Percentiles rank a stretch among this genome's conserved stretches.
Evolutionary conservation across 352 stramenopile species (phyloP).

Genomic region (Phytopythium oedochilum): DNA sequence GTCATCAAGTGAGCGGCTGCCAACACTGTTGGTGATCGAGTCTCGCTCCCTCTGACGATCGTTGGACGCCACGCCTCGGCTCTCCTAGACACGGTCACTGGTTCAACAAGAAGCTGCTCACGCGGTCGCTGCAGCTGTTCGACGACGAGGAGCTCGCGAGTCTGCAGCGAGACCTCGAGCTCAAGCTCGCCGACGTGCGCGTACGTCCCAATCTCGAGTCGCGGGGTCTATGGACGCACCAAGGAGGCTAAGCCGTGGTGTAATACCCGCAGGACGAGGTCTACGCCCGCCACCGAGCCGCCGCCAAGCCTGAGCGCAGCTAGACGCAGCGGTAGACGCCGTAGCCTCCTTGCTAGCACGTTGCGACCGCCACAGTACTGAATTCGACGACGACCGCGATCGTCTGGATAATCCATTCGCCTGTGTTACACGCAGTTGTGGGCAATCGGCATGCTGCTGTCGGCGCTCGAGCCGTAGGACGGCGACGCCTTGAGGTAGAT

Average conservation of each 20-base stretch:
- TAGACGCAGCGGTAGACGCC: neutral
- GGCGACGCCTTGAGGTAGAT: conserved; percentile 14
- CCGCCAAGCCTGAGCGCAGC: neutral
- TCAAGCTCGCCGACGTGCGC: conserved; percentile 42
- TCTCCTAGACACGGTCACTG: conserved; percentile 50
- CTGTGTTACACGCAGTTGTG: conserved; percentile 1
- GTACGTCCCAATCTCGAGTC: conserved; percentile 16
- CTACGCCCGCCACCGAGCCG: neutral
- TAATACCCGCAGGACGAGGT: neutral
- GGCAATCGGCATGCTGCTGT: neutral
- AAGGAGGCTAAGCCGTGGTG: neutral
- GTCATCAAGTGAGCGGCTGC: conserved; percentile 31
- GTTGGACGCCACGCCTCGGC: neutral
- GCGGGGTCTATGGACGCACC: neutral
- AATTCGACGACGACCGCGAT: neutral
- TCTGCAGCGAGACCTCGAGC: conserved; percentile 44
- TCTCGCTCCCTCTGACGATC: neutral
- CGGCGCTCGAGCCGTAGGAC: conserved; percentile 19
- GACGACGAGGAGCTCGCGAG: conserved; percentile 36
- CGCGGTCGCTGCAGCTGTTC: conserved; percentile 43
- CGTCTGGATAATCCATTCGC: neutral
- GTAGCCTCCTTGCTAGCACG: too few species aligned
- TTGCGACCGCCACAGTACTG: too few species aligned
- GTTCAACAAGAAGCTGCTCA: conserved; percentile 56
- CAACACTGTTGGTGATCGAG: neutral